Evolutionary conservation across 129 eudicot genomes (phyloP).

Genomic region (Apium graveolens): DNA sequence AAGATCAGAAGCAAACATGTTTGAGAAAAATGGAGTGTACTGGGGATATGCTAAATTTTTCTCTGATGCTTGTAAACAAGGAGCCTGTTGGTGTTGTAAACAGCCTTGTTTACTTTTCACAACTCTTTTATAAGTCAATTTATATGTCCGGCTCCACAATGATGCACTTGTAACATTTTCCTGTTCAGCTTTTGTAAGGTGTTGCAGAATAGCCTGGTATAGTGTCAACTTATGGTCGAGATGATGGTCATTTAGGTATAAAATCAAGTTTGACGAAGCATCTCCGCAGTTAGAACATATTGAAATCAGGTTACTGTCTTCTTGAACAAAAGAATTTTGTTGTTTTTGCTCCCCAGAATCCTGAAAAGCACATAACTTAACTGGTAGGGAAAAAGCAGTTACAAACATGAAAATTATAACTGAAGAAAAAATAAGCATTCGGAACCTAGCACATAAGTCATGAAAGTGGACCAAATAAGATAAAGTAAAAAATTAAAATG

Average conservation of each 20-base stretch:
- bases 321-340: constrained; percentile 20
- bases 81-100: constrained; percentile 12
- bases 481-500: background rate
- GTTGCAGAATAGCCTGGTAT: constrained; percentile 66
- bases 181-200: constrained; percentile 35
- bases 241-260: constrained; percentile 56
- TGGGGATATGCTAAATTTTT: constrained; percentile 11
- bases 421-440: background rate
- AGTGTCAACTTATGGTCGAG: constrained; percentile 40
- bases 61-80: constrained; percentile 9
- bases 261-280: constrained; percentile 36
- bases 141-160: constrained; percentile 59
- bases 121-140: constrained; percentile 46
- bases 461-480: background rate
- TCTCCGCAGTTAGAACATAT: constrained; percentile 23
- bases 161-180: constrained; percentile 25
- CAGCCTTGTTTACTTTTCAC: constrained; percentile 14
- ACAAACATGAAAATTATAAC: background rate
- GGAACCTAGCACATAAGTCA: background rate
- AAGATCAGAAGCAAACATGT: constrained; percentile 26
- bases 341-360: constrained; percentile 34
- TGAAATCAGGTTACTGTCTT: constrained; percentile 21
- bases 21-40: constrained; percentile 25
- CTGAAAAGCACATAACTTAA: constrained; percentile 26
- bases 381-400: background rate